phyloP scores from a whole-genome alignment of 345 rosid genomes.

The Mallotus nudiflorus region DNA sequence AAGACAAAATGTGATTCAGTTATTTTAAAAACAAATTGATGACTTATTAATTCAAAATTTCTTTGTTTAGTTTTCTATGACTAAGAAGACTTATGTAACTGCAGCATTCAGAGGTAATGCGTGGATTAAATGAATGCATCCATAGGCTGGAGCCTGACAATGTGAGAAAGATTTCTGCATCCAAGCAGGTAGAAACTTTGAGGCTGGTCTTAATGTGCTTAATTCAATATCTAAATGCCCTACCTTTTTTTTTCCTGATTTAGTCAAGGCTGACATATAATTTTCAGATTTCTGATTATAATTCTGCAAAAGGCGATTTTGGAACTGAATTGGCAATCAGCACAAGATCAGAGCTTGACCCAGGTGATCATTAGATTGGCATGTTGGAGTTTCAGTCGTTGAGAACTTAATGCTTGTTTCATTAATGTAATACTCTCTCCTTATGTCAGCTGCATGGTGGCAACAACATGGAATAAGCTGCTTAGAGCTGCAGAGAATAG shows the following conservation, averaged over 20 bases:
- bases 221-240: background rate
- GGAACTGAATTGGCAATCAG: conserved; percentile 19
- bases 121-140: conserved; percentile 88
- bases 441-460: conserved; percentile 75
- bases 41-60: background rate
- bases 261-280: conserved; percentile 3
- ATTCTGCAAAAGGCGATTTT: conserved; percentile 61
- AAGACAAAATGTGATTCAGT: conserved; percentile 21
- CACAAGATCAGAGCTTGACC: conserved; percentile 78
- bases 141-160: conserved; percentile 79
- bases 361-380: conserved; percentile 48
- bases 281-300: conserved; percentile 73
- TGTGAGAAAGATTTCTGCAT: conserved; percentile 68
- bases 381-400: background rate
- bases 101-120: conserved; percentile 77
- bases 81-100: background rate
- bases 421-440: background rate
- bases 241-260: background rate
- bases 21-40: too few relatives aligned
- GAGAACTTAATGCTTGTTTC: background rate
- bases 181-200: conserved; percentile 64
- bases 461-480: conserved; percentile 79
- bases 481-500: conserved; percentile 82
- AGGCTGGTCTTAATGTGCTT: background rate
- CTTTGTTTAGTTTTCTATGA: background rate